phyloP scores from a whole-genome alignment of 139 green algal species.

The Diplosphaera chodatii region DNA sequence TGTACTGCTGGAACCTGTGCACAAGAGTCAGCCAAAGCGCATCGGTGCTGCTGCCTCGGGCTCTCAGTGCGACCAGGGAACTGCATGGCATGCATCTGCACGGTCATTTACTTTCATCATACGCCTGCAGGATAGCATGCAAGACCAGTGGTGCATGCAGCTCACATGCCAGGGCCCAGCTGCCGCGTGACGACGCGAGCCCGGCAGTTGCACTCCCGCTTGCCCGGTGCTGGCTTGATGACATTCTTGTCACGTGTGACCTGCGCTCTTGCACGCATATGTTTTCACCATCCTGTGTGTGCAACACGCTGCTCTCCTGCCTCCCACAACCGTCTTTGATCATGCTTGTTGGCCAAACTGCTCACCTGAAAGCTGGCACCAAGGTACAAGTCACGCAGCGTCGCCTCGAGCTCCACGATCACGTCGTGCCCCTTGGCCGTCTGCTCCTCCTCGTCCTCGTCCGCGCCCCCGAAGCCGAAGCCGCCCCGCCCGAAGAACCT shows the following conservation, averaged over 20 bases:
- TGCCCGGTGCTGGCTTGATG: conserved; percentile 75
- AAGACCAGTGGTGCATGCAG: too few species aligned
- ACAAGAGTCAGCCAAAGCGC: too few species aligned
- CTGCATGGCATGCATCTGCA: too few species aligned
- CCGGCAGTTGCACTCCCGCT: conserved; percentile 93
- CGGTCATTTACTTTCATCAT: too few species aligned
- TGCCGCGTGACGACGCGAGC: conserved; percentile 90
- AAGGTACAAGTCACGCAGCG: conserved; percentile 87
- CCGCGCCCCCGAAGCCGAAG: conserved; percentile 44
- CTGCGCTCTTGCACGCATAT: too few species aligned
- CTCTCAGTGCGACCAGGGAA: too few species aligned
- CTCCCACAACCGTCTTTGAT: too few species aligned
- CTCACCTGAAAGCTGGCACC: conserved; percentile 68
- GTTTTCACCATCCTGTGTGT: too few species aligned
- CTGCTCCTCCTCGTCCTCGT: conserved; percentile 72
- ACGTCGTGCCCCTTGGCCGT: conserved; percentile 81
- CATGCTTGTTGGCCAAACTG: too few species aligned
- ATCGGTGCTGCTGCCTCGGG: too few species aligned
- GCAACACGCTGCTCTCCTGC: too few species aligned
- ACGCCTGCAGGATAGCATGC: background rate
- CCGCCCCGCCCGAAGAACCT: conserved; percentile 60
- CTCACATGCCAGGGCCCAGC: conserved; percentile 93
- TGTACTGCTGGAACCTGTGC: conserved; percentile 90
- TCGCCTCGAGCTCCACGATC: conserved; percentile 74
- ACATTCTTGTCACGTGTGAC: conserved; percentile 88